Percentiles rank a stretch among this genome's conserved stretches.
Evolutionary conservation across 2,329 filamentous ascomycete species (phyloP).

Genomic region (Trichoderma breve): DNA sequence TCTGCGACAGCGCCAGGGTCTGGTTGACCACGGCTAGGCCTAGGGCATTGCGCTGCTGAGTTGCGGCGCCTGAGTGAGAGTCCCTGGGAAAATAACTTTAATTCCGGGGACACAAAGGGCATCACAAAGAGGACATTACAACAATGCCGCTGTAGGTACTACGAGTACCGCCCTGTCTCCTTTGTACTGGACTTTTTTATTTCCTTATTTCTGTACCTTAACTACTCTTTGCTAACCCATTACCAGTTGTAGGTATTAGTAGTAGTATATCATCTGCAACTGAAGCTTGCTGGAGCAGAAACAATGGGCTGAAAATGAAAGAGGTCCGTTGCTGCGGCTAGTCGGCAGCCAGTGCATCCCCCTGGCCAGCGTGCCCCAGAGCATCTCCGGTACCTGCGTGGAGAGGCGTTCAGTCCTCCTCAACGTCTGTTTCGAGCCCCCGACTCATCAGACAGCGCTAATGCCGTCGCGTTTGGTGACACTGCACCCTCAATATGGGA

Average conservation of each 20-base stretch:
- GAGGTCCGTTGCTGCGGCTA: not conserved
- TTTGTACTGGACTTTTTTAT: not conserved
- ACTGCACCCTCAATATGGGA: not conserved
- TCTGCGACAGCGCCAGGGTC: conserved; percentile 16
- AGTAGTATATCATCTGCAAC: not conserved
- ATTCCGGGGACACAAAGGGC: not conserved
- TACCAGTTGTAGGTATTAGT: not conserved
- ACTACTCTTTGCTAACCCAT: not conserved
- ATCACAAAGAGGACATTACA: not conserved
- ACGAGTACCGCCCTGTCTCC: not conserved
- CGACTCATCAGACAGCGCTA: conserved; percentile 14
- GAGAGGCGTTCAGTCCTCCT: not conserved
- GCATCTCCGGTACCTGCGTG: conserved; percentile 15
- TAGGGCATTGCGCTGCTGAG: not conserved
- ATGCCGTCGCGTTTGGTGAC: conserved; percentile 3
- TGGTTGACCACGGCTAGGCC: not conserved
- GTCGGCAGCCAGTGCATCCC: not conserved
- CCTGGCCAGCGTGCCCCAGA: not conserved
- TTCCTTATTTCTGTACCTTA: not conserved
- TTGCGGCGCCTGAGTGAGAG: not conserved
- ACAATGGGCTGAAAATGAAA: not conserved
- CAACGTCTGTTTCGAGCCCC: conserved; percentile 15
- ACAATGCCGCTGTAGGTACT: not conserved
- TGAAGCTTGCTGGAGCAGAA: not conserved
- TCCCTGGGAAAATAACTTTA: not conserved